Evolutionary conservation across 2,329 filamentous ascomycete species (phyloP), one percentile per base, ranked within the genome.

Genomic region (Cladosporium sp.): DNA sequence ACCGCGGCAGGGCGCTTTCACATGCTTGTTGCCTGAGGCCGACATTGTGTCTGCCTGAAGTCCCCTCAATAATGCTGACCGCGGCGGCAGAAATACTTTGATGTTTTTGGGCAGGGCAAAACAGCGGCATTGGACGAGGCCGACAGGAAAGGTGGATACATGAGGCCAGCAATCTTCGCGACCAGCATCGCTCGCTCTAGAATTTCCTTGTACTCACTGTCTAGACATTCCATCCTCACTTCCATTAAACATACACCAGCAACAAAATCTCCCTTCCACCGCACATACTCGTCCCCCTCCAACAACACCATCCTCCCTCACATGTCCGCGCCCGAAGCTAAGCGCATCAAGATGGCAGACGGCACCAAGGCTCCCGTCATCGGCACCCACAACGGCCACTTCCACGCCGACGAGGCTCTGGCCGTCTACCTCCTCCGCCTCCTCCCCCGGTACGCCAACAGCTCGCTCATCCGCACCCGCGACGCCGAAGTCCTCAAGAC

Each of bases 391-490:
- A 96, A 86, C 74, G 93, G 93, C 61, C 90, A 96, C 77, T 99
- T 99, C 80, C 93, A 99, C 76, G 93, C 93, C 69, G 93, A 99
- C 71, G 93, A 99, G 76, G 92, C 93, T 54, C 83, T 99, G 38
- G 93, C 93, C 52, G 91, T 99, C 58, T 90, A 95, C 77, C 89
- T 99, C 78, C 87, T 99, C 61, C 89, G 90, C 58, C 81, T 87
- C 51, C 86, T 97, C 15, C 92, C 93, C 18, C 74, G 84, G 53
- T 99, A 97, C 76, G 70, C 78, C 50, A 73, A 79, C 60, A 85
- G 89, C 20, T 68, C 78, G 38, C 85, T 99, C 38, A 77, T 96
- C 44, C 90, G 93, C 61, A 96, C 91, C 42, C 88, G 93, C 64
- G 90, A 99, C 70, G 83, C 89, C 15, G 79, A 82, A 20, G 69